These are phyloP conservation scores for Mangifera indica DNA, from an alignment of 345 rosid species.

Conservation along the genomic window DNA sequence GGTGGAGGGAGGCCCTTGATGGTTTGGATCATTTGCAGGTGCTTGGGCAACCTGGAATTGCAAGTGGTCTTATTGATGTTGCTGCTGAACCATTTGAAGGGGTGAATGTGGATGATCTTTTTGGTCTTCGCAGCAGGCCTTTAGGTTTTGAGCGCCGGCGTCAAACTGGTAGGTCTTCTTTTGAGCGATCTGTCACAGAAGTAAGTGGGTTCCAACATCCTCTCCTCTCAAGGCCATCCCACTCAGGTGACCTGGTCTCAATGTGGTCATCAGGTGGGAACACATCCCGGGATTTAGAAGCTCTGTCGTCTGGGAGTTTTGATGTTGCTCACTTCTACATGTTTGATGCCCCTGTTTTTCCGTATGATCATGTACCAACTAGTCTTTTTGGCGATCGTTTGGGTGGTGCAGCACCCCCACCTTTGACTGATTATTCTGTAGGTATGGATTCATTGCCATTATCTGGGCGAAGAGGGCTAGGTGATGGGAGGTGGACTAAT, in stretches of 20 bases:
- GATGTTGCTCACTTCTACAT: conserved; percentile 83
- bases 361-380: conserved; percentile 63
- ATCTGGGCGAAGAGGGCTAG: conserved; percentile 72
- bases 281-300: conserved; percentile 72
- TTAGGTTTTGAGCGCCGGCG: conserved; percentile 86
- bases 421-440: conserved; percentile 76
- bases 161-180: conserved; percentile 70
- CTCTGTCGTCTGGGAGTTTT: conserved; percentile 61
- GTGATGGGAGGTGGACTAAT: conserved; percentile 94
- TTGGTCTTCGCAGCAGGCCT: conserved; percentile 82
- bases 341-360: conserved; percentile 93
- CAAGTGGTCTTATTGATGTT: conserved; percentile 72
- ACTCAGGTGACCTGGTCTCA: conserved; percentile 60
- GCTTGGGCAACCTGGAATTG: conserved; percentile 79
- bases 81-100: conserved; percentile 97
- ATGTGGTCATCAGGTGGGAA: conserved; percentile 65
- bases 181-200: conserved; percentile 68
- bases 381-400: conserved; percentile 71
- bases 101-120: conserved; percentile 90
- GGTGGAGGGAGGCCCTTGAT: conserved; percentile 97
- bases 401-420: conserved; percentile 63
- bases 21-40: conserved; percentile 91
- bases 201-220: conserved; percentile 92
- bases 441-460: conserved; percentile 70
- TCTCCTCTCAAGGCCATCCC: conserved; percentile 79